Evolutionary conservation across 495 filamentous ascomycete species (phyloP), one percentile per base, ranked within the genome.

Genomic region (Neurospora sp.): DNA sequence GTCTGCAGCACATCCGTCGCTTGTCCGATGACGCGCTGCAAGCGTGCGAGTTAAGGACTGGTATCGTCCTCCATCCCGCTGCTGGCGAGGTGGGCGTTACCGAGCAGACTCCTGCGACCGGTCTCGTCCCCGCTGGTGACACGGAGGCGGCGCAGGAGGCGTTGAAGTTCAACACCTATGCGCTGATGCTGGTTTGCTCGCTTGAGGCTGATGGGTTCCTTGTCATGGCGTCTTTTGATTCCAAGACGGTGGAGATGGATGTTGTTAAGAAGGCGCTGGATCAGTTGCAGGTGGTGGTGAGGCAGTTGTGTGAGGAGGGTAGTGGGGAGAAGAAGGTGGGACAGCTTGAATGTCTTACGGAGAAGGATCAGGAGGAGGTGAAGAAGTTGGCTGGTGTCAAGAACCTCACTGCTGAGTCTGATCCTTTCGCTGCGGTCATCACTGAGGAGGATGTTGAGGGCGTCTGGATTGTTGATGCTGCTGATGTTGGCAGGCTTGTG

Each of bases 131-230:
- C 1, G 88, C 83, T 4, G 83, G 81, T 7, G 83, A 83, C 48
- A 76, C 74, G 0, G 90, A 90, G 75, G 88, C 88, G 5, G 89
- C 87, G 1, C 84, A 85, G 23, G 89, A 90, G 75, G 89, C 89
- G 0, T 83, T 91, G 31, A 87, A 90, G 73, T 92, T 92, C 79
- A 91, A 91, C 73, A 87, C 89, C 0, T 91, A 92, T 76, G 86
- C 87, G 4, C 80, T 92, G 14, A 92, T 91, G 87, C 78, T 91
- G 46, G 88, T 85, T 11, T 91, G 88, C 77, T 86, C 86, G 11
- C 81, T 92, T 8, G 82, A 84, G 71, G 82, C 86, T 23, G 81
- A 82, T 27, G 88, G 89, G 1, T 88, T 91, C 77, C 73, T 87
- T 20, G 80, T 91, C 40, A 88, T 86, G 76, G 89, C 89, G 1